Percentiles rank a stretch among this genome's conserved stretches.
These are phyloP conservation scores for Aureobasidium zeae DNA, from an alignment of 2,329 filamentous ascomycete species.

Conservation along the genomic window DNA sequence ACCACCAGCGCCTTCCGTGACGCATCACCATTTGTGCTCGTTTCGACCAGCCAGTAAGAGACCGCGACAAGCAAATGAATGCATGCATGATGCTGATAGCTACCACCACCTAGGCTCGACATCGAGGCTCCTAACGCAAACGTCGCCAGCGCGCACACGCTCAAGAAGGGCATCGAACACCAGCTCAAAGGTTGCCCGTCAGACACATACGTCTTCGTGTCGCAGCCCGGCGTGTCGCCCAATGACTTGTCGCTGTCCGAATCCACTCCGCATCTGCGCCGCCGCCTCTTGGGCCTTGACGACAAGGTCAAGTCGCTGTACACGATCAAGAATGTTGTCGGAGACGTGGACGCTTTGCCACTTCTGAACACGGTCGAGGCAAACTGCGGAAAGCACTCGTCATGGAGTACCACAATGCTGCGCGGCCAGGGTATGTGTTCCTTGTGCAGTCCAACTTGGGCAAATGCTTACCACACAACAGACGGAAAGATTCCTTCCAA, in stretches of 20 bases:
- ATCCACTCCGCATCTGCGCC: constrained; percentile 46
- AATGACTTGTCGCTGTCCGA: constrained; percentile 53
- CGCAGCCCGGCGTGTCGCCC: constrained; percentile 64
- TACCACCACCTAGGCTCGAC: constrained; percentile 18
- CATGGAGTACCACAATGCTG: neutral
- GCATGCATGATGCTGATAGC: constrained; percentile 19
- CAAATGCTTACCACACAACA: neutral
- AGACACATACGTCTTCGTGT: constrained; percentile 44
- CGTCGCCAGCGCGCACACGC: constrained; percentile 22
- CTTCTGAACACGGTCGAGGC: neutral
- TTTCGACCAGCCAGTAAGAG: constrained; percentile 72
- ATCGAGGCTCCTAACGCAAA: constrained; percentile 20
- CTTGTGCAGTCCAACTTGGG: too few relatives aligned
- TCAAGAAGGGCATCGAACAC: constrained; percentile 17
- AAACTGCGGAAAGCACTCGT: neutral
- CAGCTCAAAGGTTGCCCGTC: constrained; percentile 14
- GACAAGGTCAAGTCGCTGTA: neutral
- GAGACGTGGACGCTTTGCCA: neutral
- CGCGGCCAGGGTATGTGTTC: constrained; percentile 2
- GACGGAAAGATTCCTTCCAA: constrained; percentile 8
- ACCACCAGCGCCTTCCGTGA: constrained; percentile 64
- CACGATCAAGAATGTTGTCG: constrained; percentile 9
- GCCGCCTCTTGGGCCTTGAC: constrained; percentile 37
- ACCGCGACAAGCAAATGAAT: constrained; percentile 3
- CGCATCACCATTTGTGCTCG: constrained; percentile 80